Conservation (phyloP, 257 asterid species). For the Mentha longifolia region DNA sequence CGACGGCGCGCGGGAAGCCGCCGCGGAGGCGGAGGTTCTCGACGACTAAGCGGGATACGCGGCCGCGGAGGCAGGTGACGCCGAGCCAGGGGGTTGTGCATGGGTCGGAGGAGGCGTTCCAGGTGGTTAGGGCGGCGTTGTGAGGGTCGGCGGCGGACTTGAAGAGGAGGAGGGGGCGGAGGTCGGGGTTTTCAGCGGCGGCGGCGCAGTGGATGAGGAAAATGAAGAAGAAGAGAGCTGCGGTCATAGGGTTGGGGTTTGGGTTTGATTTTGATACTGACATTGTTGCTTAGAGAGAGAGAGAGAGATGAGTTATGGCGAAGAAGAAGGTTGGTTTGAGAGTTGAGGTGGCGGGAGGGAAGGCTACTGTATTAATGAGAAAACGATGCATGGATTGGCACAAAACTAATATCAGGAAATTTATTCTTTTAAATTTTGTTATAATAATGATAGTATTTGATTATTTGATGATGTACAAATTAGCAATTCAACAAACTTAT, state of each 20-base stretch:
- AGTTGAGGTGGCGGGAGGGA: constrained; percentile 11
- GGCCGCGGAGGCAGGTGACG: constrained; percentile 60
- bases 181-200: constrained; percentile 60
- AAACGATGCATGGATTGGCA: constrained; percentile 16
- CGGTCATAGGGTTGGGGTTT: constrained; percentile 3
- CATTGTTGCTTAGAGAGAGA: constrained; percentile 32
- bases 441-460: not conserved
- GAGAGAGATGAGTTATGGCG: not conserved
- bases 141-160: constrained; percentile 60
- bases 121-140: constrained; percentile 47
- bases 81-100: constrained; percentile 76
- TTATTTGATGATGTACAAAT: no score
- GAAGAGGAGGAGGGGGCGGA: constrained; percentile 54
- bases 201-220: constrained; percentile 8
- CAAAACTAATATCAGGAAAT: no score
- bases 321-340: not conserved
- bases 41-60: constrained; percentile 71
- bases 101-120: constrained; percentile 64
- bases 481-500: no score
- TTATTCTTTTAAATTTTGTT: not conserved
- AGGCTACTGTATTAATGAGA: constrained; percentile 17
- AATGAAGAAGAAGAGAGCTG: constrained; percentile 37
- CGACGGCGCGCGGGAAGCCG: constrained; percentile 44
- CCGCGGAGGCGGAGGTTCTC: constrained; percentile 55
- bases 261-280: constrained; percentile 20